phyloP scores from a whole-genome alignment of 441 rosid genomes.

The Pelargonium cotyledonis region DNA sequence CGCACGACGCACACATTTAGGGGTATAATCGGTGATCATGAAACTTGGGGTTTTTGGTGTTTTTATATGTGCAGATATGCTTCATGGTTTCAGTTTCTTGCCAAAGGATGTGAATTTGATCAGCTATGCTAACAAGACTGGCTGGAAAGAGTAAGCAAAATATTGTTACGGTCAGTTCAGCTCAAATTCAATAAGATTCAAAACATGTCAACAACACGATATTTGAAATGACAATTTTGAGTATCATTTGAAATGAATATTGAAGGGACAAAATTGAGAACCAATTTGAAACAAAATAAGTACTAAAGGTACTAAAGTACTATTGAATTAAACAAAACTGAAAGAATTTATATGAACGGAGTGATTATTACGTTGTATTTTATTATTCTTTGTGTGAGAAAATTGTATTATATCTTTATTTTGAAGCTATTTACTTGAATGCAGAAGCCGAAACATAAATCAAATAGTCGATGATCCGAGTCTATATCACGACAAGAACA shows the following conservation, averaged over 20 bases:
- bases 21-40: neutral
- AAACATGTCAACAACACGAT: no score
- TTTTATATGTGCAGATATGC: slow-evolving; percentile 32
- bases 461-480: slow-evolving; percentile 40
- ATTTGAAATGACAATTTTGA: neutral
- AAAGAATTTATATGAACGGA: no score
- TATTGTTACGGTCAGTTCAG: neutral
- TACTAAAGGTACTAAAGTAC: no score
- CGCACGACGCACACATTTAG: no score
- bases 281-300: neutral
- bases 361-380: no score
- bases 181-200: no score
- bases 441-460: slow-evolving; percentile 32
- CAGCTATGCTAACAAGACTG: slow-evolving; percentile 22
- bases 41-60: neutral
- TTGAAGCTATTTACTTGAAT: neutral
- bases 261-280: neutral
- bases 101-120: slow-evolving; percentile 46
- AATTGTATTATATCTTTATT: neutral
- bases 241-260: no score
- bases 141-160: slow-evolving; percentile 35
- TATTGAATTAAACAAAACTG: no score
- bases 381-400: no score
- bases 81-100: slow-evolving; percentile 36
- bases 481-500: slow-evolving; percentile 30